Evolutionary conservation across 352 stramenopile species (phyloP), one percentile per base, ranked within the genome.

Genomic region (Pythium guiyangense): DNA sequence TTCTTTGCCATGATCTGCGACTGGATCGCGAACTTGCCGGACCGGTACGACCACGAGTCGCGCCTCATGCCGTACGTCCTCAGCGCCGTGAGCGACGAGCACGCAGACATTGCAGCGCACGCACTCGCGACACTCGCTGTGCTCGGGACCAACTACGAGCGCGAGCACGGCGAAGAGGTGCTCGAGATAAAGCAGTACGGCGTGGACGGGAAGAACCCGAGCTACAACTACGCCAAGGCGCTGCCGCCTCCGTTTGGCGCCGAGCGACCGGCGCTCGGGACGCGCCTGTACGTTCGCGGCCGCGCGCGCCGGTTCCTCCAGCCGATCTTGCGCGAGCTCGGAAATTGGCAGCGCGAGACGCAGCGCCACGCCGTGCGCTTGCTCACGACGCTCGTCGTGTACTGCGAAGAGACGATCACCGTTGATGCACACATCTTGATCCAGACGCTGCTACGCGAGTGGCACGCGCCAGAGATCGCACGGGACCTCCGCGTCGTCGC

Each of bases 151-250:
- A 64, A 71, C 20, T 87, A 89, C 52, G 80, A 90, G 45, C 60
- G 74, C 26, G 84, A 94, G 15, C 79, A 91, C 44, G 74, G 69
- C 14, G 71, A 86, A 44, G 80, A 98, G 6, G 70, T 98, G 12
- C 79, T 98, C 34, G 94, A 99, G 68, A 74, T 96, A 37, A 90
- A 94, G 37, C 95, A 98, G 73, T 97, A 98, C 64, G 94, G 91
- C 25, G 77, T 98, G 9, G 95, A 98, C 62, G 95, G 94, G 25
- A 86, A 86, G 58, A 82, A 90, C 54, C 71, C 77, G 15, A 77
- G 56, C 17, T 93, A 86, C 62, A 97, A 98, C 66, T 96, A 98
- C 56, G 45, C 45, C 22, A 77, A 74, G 37, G 59, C 52, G 14
- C 74, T 98, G 20, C 92, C 91, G n/a, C 27, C 59, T 6, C 92